Evolutionary conservation across 2,329 filamentous ascomycete species (phyloP).

Genomic region (Fusarium lyarnte): DNA sequence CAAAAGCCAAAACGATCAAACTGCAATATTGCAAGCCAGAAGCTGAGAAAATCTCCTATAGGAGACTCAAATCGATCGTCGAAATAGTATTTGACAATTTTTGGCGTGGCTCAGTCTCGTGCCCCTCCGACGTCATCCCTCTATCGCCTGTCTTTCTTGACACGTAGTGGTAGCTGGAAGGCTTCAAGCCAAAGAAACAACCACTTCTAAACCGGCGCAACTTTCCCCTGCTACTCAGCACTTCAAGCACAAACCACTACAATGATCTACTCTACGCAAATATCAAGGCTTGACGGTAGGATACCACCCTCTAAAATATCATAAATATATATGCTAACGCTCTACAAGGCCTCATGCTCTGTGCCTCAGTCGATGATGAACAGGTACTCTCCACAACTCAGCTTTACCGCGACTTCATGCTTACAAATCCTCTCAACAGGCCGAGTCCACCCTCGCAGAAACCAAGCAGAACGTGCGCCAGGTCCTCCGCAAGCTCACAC

Average conservation of each 20-base stretch:
- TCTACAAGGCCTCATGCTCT: slow-evolving; percentile 84
- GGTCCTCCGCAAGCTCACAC: slow-evolving; percentile 86
- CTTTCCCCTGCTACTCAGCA: not conserved
- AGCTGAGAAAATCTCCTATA: not conserved
- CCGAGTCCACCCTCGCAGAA: slow-evolving; percentile 80
- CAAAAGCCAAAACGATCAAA: not conserved
- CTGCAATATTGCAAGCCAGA: not conserved
- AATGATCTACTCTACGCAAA: slow-evolving; percentile 94
- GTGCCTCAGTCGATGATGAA: slow-evolving; percentile 93
- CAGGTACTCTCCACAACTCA: slow-evolving; percentile 61
- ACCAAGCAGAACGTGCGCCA: slow-evolving; percentile 92
- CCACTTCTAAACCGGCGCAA: slow-evolving; percentile 14
- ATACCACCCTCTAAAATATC: slow-evolving; percentile 8
- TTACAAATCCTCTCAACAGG: slow-evolving; percentile 43
- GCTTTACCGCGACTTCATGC: not conserved
- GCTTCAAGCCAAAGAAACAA: slow-evolving; percentile 10
- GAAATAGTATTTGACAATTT: not conserved
- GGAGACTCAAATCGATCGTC: not conserved
- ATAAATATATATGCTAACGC: slow-evolving; percentile 26
- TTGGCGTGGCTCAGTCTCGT: slow-evolving; percentile 6
- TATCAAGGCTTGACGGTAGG: slow-evolving; percentile 88
- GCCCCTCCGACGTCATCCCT: slow-evolving; percentile 28
- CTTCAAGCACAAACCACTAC: not conserved
- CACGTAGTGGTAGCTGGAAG: slow-evolving; percentile 35
- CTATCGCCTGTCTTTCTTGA: slow-evolving; percentile 37